Conservation (phyloP, 208 protist genomes). For the Acanthamoeba divionensis region DNA sequence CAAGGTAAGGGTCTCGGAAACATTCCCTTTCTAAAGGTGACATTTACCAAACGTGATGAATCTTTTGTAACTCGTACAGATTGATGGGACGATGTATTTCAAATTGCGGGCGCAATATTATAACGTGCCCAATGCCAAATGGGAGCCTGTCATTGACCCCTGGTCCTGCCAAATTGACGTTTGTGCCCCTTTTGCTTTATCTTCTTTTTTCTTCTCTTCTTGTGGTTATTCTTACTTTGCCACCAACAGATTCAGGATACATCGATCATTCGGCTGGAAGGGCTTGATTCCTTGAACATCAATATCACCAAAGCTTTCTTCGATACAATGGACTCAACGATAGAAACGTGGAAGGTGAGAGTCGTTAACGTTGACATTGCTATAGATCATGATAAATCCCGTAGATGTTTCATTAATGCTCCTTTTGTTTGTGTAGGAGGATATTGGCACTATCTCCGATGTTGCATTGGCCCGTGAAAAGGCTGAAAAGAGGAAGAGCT, state of each 20-base stretch:
- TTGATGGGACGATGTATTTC: conserved; percentile 14
- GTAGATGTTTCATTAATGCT: no score
- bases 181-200: neutral
- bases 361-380: no score
- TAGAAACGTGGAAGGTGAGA: conserved; percentile 38
- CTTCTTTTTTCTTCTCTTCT: neutral
- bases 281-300: neutral
- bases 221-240: neutral
- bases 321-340: conserved; percentile 41
- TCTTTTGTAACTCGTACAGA: neutral
- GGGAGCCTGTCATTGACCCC: conserved; percentile 44
- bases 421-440: no score
- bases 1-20: neutral
- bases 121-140: conserved; percentile 38
- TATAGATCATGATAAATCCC: neutral
- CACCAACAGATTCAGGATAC: conserved; percentile 19
- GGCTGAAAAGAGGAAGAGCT: conserved; percentile 33
- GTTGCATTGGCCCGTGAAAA: neutral
- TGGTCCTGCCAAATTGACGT: conserved; percentile 16
- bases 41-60: neutral
- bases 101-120: conserved; percentile 28
- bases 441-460: no score
- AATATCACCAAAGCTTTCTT: conserved; percentile 56
- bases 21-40: no score
- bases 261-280: neutral